phyloP scores from a whole-genome alignment of 2,329 filamentous ascomycete genomes.

The Aspergillus tamarii region DNA sequence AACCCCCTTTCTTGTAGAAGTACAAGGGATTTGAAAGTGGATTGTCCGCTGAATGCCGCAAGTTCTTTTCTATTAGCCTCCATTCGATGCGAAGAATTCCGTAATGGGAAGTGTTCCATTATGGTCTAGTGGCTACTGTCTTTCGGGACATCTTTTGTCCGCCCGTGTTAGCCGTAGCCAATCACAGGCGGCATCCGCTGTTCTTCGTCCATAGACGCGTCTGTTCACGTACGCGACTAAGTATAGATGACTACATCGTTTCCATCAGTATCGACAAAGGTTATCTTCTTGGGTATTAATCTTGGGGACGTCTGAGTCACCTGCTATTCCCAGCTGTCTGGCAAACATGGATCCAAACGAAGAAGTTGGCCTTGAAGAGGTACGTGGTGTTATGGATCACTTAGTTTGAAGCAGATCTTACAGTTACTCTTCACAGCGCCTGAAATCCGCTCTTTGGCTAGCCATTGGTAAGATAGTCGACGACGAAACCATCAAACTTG shows the following conservation, averaged over 20 bases:
- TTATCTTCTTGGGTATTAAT: background rate
- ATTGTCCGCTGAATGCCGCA: background rate
- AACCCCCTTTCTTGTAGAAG: background rate
- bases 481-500: slow-evolving; percentile 71
- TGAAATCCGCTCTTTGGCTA: slow-evolving; percentile 85
- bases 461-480: slow-evolving; percentile 86
- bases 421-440: slow-evolving; percentile 57
- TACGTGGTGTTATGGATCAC: slow-evolving; percentile 19
- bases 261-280: background rate
- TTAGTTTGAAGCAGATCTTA: background rate
- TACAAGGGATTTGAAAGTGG: background rate
- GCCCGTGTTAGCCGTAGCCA: slow-evolving; percentile 3
- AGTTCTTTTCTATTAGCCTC: background rate
- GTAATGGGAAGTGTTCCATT: slow-evolving; percentile 20
- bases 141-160: slow-evolving; percentile 13
- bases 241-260: background rate
- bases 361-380: slow-evolving; percentile 39
- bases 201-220: slow-evolving; percentile 7
- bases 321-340: background rate
- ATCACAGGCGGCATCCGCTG: slow-evolving; percentile 11
- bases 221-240: background rate
- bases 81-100: slow-evolving; percentile 11
- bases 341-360: slow-evolving; percentile 32
- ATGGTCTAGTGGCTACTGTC: slow-evolving; percentile 15
- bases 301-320: background rate